Conservation (phyloP, 768 basidiomycete genomes). For the Holtermannia corniformis region DNA sequence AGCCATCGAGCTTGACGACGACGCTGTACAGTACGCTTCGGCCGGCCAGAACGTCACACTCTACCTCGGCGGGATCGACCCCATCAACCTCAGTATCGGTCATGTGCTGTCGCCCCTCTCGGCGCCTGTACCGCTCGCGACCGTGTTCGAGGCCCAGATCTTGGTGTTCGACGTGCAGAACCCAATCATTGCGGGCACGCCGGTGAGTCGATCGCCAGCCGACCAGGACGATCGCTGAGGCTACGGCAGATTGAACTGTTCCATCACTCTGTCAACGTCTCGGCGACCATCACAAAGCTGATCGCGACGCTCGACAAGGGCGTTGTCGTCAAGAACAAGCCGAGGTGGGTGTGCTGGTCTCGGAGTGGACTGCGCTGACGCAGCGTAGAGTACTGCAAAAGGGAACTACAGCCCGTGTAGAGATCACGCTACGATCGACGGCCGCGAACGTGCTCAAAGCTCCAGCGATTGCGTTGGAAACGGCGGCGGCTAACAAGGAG, state of each 20-base stretch:
- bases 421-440: slow-evolving; percentile 61
- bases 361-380: background rate
- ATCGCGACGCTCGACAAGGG: slow-evolving; percentile 75
- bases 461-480: slow-evolving; percentile 71
- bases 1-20: slow-evolving; percentile 82
- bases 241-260: slow-evolving; percentile 70
- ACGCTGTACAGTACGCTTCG: slow-evolving; percentile 70
- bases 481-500: slow-evolving; percentile 79
- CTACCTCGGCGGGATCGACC: slow-evolving; percentile 72
- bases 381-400: slow-evolving; percentile 68
- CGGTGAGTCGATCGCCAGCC: slow-evolving; percentile 47
- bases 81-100: slow-evolving; percentile 75
- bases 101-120: slow-evolving; percentile 72
- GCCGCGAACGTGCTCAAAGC: slow-evolving; percentile 47
- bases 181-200: slow-evolving; percentile 77
- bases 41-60: slow-evolving; percentile 85
- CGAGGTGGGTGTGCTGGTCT: slow-evolving; percentile 52
- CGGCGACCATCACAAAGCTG: slow-evolving; percentile 75
- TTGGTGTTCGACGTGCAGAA: slow-evolving; percentile 87
- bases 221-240: background rate
- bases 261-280: slow-evolving; percentile 86
- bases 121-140: slow-evolving; percentile 64
- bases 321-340: slow-evolving; percentile 61
- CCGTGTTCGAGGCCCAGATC: slow-evolving; percentile 71
- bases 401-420: slow-evolving; percentile 71